These are phyloP conservation scores for Microdochium bolleyi DNA, from an alignment of 2,329 filamentous ascomycete species.

Conservation along the genomic window DNA sequence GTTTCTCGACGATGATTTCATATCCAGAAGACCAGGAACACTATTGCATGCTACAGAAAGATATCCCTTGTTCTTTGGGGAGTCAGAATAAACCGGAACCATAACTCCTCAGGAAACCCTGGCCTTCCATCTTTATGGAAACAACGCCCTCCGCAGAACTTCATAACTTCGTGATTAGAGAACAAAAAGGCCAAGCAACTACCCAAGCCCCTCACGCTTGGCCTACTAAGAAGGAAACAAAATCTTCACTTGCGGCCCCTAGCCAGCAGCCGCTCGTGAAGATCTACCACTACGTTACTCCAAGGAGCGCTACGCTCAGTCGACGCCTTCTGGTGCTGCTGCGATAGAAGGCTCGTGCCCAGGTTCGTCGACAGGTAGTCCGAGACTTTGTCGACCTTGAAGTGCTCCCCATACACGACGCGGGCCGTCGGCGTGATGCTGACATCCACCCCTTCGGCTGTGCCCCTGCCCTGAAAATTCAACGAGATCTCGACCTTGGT, in stretches of 20 bases:
- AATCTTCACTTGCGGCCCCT: slow-evolving; percentile 40
- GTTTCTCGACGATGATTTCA: too few relatives aligned
- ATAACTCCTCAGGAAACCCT: too few relatives aligned
- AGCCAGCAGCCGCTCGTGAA: slow-evolving; percentile 46
- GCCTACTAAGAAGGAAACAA: background rate
- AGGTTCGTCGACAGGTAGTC: slow-evolving; percentile 58
- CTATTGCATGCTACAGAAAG: too few relatives aligned
- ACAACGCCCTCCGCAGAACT: too few relatives aligned
- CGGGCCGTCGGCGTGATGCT: slow-evolving; percentile 44
- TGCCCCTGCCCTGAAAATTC: slow-evolving; percentile 38
- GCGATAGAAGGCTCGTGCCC: slow-evolving; percentile 24
- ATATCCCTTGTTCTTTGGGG: too few relatives aligned
- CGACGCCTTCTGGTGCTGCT: slow-evolving; percentile 23
- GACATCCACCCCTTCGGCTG: slow-evolving; percentile 44
- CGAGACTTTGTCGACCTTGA: slow-evolving; percentile 67
- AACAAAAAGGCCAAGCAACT: background rate
- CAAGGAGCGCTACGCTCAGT: slow-evolving; percentile 32
- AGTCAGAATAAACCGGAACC: too few relatives aligned
- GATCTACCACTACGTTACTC: slow-evolving; percentile 46
- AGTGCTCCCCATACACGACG: slow-evolving; percentile 71
- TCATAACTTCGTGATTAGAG: too few relatives aligned
- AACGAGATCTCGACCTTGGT: slow-evolving; percentile 63
- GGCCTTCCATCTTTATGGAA: too few relatives aligned
- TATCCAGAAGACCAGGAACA: too few relatives aligned
- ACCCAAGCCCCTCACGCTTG: background rate